Conservation (phyloP, 306 rosid species). For the Hippophae gyantsensis region DNA sequence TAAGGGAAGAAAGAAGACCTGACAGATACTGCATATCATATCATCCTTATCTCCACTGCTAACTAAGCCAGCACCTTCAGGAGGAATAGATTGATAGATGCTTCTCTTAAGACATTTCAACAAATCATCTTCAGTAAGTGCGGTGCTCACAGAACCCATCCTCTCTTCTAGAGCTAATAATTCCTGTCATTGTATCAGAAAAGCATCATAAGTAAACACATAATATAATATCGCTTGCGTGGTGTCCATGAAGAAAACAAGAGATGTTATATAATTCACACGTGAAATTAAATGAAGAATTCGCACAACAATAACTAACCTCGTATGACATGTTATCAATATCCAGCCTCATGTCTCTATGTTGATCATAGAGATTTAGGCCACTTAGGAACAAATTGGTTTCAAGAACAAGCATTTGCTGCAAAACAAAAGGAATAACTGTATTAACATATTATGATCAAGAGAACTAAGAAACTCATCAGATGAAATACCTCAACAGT, state of each 20-base stretch:
- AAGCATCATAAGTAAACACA: constrained; percentile 5
- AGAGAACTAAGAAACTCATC: neutral
- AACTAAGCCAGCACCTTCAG: constrained; percentile 26
- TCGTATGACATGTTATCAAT: constrained; percentile 97
- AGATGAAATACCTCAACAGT: constrained; percentile 65
- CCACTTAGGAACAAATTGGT: constrained; percentile 72
- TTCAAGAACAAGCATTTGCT: constrained; percentile 84
- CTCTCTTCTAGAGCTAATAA: constrained; percentile 88
- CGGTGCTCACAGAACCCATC: constrained; percentile 96
- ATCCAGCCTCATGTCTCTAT: constrained; percentile 94
- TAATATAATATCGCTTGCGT: neutral
- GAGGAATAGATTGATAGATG: constrained; percentile 35
- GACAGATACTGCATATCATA: constrained; percentile 87
- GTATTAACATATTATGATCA: constrained; percentile 12
- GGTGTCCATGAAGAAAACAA: neutral
- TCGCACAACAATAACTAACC: constrained; percentile 41
- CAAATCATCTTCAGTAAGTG: constrained; percentile 70
- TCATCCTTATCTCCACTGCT: constrained; percentile 40
- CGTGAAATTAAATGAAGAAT: constrained; percentile 3
- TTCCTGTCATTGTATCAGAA: constrained; percentile 45
- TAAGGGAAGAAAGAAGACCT: constrained; percentile 32
- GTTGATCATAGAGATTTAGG: constrained; percentile 74
- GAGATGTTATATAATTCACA: neutral
- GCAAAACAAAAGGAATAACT: constrained; percentile 22
- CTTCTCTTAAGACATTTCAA: constrained; percentile 56